Conservation (phyloP, 495 filamentous ascomycete genomes). For the Ramalina intermedia region DNA sequence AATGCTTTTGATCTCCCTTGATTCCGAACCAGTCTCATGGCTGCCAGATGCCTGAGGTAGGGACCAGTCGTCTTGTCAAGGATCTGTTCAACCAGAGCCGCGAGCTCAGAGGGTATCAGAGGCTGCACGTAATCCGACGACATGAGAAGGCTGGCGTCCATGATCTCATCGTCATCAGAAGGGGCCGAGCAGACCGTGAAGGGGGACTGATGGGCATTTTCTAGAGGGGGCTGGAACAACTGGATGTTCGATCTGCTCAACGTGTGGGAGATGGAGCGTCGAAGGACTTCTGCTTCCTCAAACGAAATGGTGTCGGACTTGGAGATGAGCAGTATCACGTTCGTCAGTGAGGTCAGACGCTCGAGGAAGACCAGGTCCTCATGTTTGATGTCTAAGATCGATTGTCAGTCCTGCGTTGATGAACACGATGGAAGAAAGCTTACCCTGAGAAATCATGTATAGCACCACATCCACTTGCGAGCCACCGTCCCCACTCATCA, state of each 20-base stretch:
- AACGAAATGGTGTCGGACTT: conserved; percentile 56
- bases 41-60: conserved; percentile 77
- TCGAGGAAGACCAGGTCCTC: conserved; percentile 66
- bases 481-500: conserved; percentile 77
- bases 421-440: conserved; percentile 9
- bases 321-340: conserved; percentile 72
- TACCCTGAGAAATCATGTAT: conserved; percentile 60
- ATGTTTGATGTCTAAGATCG: conserved; percentile 44
- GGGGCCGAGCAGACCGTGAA: conserved; percentile 74
- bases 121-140: conserved; percentile 84
- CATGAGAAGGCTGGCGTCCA: conserved; percentile 96
- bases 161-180: conserved; percentile 64
- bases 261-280: conserved; percentile 43
- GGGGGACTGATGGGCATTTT: conserved; percentile 27
- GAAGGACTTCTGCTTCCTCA: conserved; percentile 45
- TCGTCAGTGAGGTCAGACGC: conserved; percentile 62
- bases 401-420: conserved; percentile 13
- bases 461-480: conserved; percentile 81
- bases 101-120: conserved; percentile 63
- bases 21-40: conserved; percentile 73
- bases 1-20: conserved; percentile 17
- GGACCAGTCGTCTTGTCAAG: conserved; percentile 69
- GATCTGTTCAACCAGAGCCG: conserved; percentile 50
- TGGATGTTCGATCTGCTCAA: conserved; percentile 46
- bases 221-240: conserved; percentile 50